Evolutionary conservation across 768 basidiomycete species (phyloP).

Genomic region (Serendipita sp.): DNA sequence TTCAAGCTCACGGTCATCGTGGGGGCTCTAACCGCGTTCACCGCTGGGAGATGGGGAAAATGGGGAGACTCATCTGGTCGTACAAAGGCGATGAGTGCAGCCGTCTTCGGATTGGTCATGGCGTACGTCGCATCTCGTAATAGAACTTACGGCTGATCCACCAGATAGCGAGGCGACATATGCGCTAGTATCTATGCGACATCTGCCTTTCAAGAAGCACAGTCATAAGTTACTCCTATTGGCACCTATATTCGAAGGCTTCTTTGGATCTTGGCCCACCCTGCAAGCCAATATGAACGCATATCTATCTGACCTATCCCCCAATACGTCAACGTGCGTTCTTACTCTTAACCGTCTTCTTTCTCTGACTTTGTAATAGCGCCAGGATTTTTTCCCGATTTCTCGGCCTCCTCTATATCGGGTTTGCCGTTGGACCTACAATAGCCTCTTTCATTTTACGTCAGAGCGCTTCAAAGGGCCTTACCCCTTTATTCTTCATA

Average conservation of each 20-base stretch:
- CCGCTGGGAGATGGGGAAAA: slow-evolving; percentile 78
- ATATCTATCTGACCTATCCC: slow-evolving; percentile 64
- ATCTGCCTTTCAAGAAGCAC: slow-evolving; percentile 41
- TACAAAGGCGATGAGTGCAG: slow-evolving; percentile 51
- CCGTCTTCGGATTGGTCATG: slow-evolving; percentile 51
- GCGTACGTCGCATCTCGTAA: slow-evolving; percentile 38
- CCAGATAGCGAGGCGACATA: slow-evolving; percentile 55
- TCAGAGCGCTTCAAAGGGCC: slow-evolving; percentile 24
- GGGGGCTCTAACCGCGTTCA: slow-evolving; percentile 64
- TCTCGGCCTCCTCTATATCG: slow-evolving; percentile 60
- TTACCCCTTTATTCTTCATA: slow-evolving; percentile 39
- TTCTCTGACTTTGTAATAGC: slow-evolving; percentile 15
- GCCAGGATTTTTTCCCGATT: slow-evolving; percentile 43
- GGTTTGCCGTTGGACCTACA: slow-evolving; percentile 64
- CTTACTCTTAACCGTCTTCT: neutral
- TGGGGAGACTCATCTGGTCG: slow-evolving; percentile 63
- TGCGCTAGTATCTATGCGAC: slow-evolving; percentile 56
- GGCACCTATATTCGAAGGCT: slow-evolving; percentile 65
- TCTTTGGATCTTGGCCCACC: slow-evolving; percentile 63
- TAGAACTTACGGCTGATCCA: slow-evolving; percentile 13
- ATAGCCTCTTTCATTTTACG: slow-evolving; percentile 36
- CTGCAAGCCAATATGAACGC: slow-evolving; percentile 47
- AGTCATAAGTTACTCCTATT: slow-evolving; percentile 60
- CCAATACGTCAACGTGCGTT: slow-evolving; percentile 43
- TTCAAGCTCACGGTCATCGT: slow-evolving; percentile 43